Evolutionary conservation across 768 basidiomycete species (phyloP), one percentile per base, ranked within the genome.

Genomic region (Terana coerulea): DNA sequence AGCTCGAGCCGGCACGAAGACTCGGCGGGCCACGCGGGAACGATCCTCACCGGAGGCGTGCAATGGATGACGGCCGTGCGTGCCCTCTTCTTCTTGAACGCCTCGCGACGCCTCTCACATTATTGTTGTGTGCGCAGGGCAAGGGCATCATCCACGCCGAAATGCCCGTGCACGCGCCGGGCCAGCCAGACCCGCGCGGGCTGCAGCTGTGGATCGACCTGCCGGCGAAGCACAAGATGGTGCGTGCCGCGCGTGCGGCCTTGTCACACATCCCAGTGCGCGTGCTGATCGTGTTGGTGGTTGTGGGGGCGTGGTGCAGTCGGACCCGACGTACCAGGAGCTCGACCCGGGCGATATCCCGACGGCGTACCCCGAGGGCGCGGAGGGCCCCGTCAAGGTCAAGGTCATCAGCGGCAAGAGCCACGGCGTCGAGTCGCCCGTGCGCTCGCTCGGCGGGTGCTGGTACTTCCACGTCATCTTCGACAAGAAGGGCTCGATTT

Each of bases 41-140:
- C 76, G 15, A 88, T 91, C 47, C 68, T 79, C 34, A 64, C 84
- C 8, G 95, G 95, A 3, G 95, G 93, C 43, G 85, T 97, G 1
- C 95, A 98, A 63, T 97, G 94, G 91, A 95, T 95, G 94, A 84
- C 79, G 66, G 88, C 88, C 12, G 87, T 85, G 51, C 70, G 80
- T 67, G 29, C 2, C 19, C 1, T 15, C 31, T 3, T 17, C 5
- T 1, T n/a, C n/a, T 56, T 37, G 31, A 49, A 40, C 24, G 11
- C 42, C 41, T 12, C 5, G n/a, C 19, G 46, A 40, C 39, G 15
- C n/a, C 21, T 22, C 3, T 30, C 43, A 28, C 17, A n/a, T n/a
- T n/a, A 41, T 41, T 12, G 40, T 12, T 14, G 31, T 31, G 34
- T 30, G 42, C 45, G 12, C 37, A 73, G 75, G 79, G 79, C 30